Base-by-base conservation (phyloP, 1,284 basidiomycete species). In the Schizophyllum amplum region DNA sequence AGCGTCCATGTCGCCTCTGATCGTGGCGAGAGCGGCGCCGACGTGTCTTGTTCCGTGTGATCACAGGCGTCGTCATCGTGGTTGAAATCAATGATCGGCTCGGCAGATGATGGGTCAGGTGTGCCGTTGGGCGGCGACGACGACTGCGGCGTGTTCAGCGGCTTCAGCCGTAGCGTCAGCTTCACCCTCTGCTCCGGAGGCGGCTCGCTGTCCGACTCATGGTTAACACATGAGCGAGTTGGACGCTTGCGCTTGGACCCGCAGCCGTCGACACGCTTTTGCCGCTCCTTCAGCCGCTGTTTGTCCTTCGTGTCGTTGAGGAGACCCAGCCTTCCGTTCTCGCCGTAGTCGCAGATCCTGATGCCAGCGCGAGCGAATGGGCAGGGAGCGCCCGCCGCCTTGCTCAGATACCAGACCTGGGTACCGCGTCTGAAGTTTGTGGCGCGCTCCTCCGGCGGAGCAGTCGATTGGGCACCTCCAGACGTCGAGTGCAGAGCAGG, bases 361-460 rank as follows among this genome's bases (percentile, higher is more conserved):
- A 90, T 85, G n/a, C 84, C 84, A 1, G 78, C 82, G 57, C 83
- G 76, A 7, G 83, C 71, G 66, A 90, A 90, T 2, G 87, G 87
- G 68, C 87, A 89, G 0, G 83, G 82, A 7, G 83, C 80, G 47
- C 87, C 87, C 4, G 86, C 81, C 21, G 84, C 85, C 62, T 80
- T 79, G 67, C 82, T 84, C 53, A 90, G 76, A 69, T 88, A 90
- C 86, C 86, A 90, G 6, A 90, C 86, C 65, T 81, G 79, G 46
- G 87, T 90, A 33, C 87, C 87, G 48, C 83, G 78, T 57, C 87
- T 78, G 66, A 89, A 90, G 67, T 87, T 87, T n/a, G 87, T 89
- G 24, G 75, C 61, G 47, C 85, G 75, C 55, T 74, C 76, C 46
- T 74, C 72, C n/a, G 74, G 64, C 59, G 71, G 72, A 54, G 72